A percentile compares a stretch with the other conserved stretches of the same genome.
Evolutionary conservation across 208 protist species (phyloP).

Genomic region (Novymonas esmeraldas): DNA sequence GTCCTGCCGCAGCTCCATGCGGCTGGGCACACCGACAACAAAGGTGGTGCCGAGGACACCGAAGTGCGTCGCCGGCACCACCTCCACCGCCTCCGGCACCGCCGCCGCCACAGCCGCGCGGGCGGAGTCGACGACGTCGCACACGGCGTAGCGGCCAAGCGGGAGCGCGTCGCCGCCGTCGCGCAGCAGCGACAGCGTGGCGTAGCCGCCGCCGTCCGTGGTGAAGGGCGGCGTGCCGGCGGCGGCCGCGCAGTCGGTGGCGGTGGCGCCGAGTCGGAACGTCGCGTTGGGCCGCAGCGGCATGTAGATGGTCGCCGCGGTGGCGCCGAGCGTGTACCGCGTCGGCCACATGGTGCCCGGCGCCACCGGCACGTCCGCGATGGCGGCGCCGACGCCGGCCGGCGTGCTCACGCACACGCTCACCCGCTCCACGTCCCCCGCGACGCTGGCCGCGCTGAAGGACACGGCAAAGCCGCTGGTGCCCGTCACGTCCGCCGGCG

Average conservation of each 20-base stretch:
- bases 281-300: slow-evolving; percentile 11
- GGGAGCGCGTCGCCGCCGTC: slow-evolving; percentile 25
- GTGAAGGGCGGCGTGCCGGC: slow-evolving; percentile 3
- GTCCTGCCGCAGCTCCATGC: slow-evolving; percentile 43
- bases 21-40: slow-evolving; percentile 40
- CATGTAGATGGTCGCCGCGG: slow-evolving; percentile 6
- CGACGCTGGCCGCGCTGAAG: slow-evolving; percentile 21
- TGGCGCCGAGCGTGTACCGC: slow-evolving; percentile 41
- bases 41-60: slow-evolving; percentile 40
- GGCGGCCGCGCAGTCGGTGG: neutral
- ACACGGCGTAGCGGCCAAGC: slow-evolving; percentile 50
- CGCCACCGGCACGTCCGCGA: slow-evolving; percentile 34
- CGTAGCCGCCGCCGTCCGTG: slow-evolving; percentile 49
- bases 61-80: slow-evolving; percentile 33
- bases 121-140: slow-evolving; percentile 16
- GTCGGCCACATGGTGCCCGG: slow-evolving; percentile 43
- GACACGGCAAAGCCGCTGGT: neutral
- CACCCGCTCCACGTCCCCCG: slow-evolving; percentile 15
- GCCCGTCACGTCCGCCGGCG: slow-evolving; percentile 12
- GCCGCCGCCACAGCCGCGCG: slow-evolving; percentile 2
- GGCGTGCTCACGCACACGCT: slow-evolving; percentile 42
- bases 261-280: slow-evolving; percentile 30
- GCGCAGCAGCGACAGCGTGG: slow-evolving; percentile 28
- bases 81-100: neutral
- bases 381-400: slow-evolving; percentile 28